Percentiles rank a stretch among this genome's conserved stretches.
phyloP scores from a whole-genome alignment of 2,329 filamentous ascomycete genomes.

The Scedosporium apiospermum region DNA sequence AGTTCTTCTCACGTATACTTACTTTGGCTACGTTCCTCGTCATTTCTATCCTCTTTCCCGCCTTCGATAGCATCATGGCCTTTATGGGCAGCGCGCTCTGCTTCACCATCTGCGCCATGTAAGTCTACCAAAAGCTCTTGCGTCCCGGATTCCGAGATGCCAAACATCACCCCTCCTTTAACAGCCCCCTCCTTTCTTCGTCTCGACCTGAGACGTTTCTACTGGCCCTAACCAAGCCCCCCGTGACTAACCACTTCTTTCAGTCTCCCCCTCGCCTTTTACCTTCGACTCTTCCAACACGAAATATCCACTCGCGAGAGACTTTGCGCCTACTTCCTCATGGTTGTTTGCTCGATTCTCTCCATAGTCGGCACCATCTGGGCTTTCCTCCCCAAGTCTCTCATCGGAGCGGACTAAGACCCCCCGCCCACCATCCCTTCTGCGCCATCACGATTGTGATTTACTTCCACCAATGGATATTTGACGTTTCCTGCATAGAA shows the following conservation, averaged over 20 bases:
- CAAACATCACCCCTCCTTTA: neutral
- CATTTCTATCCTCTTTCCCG: conserved; percentile 61
- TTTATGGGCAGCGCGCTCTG: conserved; percentile 84
- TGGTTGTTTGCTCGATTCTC: conserved; percentile 59
- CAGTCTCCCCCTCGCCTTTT: conserved; percentile 71
- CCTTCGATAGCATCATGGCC: conserved; percentile 84
- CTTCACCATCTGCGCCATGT: conserved; percentile 87
- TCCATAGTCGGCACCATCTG: conserved; percentile 74
- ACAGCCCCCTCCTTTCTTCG: neutral
- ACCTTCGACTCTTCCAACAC: conserved; percentile 77
- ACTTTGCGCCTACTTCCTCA: conserved; percentile 56
- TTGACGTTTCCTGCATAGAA: neutral
- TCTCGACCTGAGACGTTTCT: conserved; percentile 1
- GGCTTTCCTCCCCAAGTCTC: conserved; percentile 74
- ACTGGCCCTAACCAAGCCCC: neutral
- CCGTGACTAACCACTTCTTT: neutral
- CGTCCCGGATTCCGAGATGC: neutral
- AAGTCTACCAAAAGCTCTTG: conserved; percentile 15
- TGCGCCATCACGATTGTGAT: too few species aligned
- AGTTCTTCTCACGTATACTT: conserved; percentile 49
- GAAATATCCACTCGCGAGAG: conserved; percentile 58
- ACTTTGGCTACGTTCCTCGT: conserved; percentile 63
- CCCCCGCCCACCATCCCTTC: too few species aligned
- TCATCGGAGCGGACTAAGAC: conserved; percentile 47
- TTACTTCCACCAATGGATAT: neutral